phyloP scores from a whole-genome alignment of 306 rosid genomes.

The Fragaria nilgerrensis region DNA sequence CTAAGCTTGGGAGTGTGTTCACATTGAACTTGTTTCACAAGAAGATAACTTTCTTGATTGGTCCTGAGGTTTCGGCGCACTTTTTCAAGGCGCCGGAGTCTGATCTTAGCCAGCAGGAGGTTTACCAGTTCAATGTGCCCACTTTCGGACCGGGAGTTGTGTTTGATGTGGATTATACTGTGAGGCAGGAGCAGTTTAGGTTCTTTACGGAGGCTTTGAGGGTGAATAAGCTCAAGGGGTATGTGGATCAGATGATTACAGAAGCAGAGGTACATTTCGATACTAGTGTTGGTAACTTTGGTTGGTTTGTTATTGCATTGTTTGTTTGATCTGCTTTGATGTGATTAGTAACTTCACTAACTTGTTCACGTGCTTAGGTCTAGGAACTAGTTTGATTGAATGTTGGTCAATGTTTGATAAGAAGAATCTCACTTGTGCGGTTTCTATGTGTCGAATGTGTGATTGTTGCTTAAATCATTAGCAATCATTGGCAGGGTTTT shows the following conservation, averaged over 20 bases:
- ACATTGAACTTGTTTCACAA: conserved; percentile 64
- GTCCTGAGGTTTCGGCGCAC: conserved; percentile 91
- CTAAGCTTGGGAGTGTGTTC: conserved; percentile 83
- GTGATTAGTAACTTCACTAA: background rate
- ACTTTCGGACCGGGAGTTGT: conserved; percentile 97
- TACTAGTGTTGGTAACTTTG: background rate
- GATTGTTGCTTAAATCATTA: background rate
- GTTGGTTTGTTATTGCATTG: background rate
- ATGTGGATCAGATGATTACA: conserved; percentile 90
- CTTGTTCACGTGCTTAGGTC: background rate
- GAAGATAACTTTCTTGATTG: conserved; percentile 77
- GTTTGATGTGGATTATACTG: conserved; percentile 86
- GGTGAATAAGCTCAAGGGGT: conserved; percentile 73
- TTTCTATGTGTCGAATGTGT: too few species aligned
- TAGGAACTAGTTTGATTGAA: background rate
- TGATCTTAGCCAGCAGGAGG: conserved; percentile 95
- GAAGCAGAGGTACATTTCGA: conserved; percentile 65
- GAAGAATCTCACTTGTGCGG: background rate
- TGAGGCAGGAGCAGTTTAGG: conserved; percentile 90
- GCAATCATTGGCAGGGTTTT: background rate
- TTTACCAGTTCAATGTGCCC: conserved; percentile 90
- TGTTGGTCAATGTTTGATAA: background rate
- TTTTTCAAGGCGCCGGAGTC: conserved; percentile 85
- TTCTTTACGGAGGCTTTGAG: conserved; percentile 90
- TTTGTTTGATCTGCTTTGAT: background rate